Evolutionary conservation across 202 grass and related monocot genomes (phyloP).

Genomic region (Schoenoplectus triqueter): DNA sequence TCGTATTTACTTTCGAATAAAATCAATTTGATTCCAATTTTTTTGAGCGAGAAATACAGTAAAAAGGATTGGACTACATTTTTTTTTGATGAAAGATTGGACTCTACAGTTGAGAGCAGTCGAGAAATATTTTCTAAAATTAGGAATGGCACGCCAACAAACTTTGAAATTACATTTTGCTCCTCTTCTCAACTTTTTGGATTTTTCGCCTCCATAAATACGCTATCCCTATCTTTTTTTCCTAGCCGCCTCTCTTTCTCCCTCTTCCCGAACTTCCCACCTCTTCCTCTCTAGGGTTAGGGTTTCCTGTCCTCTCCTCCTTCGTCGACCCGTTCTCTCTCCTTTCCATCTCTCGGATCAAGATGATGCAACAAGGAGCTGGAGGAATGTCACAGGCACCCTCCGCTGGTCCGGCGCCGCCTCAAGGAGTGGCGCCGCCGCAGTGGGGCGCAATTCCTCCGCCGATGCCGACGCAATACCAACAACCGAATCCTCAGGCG

Average conservation of each 20-base stretch:
- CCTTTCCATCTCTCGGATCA: background rate
- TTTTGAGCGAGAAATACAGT: no score
- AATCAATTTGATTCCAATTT: no score
- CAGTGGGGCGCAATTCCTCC: constrained; percentile 85
- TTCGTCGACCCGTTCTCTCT: background rate
- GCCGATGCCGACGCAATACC: constrained; percentile 62
- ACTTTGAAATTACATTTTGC: background rate
- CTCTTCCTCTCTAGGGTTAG: constrained; percentile 53
- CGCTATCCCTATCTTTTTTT: constrained; percentile 42
- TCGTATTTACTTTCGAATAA: no score
- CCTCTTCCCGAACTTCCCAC: constrained; percentile 10
- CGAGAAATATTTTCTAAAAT: background rate
- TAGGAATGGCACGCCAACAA: background rate
- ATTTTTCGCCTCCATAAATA: constrained; percentile 28
- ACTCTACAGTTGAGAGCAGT: no score
- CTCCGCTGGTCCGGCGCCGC: constrained; percentile 42
- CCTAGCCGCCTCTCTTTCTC: constrained; percentile 35
- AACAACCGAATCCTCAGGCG: constrained; percentile 45
- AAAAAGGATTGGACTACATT: no score
- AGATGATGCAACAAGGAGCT: constrained; percentile 78
- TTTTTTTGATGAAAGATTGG: no score
- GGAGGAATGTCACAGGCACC: constrained; percentile 55
- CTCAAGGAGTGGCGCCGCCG: constrained; percentile 50
- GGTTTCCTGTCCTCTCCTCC: constrained; percentile 19
- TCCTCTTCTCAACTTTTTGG: background rate